A percentile compares a stretch with the other conserved stretches of the same genome.
Conservation (phyloP, 345 rosid species). For the Anacardium occidentale region DNA sequence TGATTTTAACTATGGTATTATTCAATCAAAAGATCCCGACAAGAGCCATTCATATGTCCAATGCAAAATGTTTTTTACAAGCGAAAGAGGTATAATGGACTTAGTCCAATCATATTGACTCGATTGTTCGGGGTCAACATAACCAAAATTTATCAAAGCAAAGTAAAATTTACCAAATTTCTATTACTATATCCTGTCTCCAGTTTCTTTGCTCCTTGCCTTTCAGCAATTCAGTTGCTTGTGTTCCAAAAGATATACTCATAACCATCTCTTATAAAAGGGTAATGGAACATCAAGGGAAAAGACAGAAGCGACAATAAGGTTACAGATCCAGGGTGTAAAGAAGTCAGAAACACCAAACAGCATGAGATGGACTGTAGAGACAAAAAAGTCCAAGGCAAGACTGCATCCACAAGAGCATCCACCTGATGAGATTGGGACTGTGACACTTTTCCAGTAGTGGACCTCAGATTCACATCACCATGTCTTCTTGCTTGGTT, state of each 20-base stretch:
- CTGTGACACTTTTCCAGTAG: constrained; percentile 58
- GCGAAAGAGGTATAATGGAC: not conserved
- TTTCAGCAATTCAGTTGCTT: not conserved
- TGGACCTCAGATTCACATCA: constrained; percentile 81
- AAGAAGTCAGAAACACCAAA: not conserved
- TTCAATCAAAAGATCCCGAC: too few species aligned
- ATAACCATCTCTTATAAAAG: not conserved
- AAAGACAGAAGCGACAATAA: not conserved
- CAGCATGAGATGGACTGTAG: not conserved
- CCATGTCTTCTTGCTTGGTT: constrained; percentile 93
- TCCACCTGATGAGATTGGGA: constrained; percentile 75
- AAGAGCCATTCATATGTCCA: too few species aligned
- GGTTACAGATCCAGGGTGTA: constrained; percentile 6
- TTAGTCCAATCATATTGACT: not conserved
- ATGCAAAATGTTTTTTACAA: not conserved
- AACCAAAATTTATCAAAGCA: not conserved
- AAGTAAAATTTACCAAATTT: not conserved
- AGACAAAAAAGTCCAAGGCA: not conserved
- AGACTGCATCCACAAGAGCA: constrained; percentile 56
- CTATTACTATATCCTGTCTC: not conserved
- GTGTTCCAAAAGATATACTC: not conserved
- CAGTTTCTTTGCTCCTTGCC: not conserved
- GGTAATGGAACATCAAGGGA: not conserved
- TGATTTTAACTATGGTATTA: not conserved
- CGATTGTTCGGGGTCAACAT: not conserved